Base-by-base conservation (phyloP, 495 filamentous ascomycete genomes). In the Jackrogersella multiformis region DNA sequence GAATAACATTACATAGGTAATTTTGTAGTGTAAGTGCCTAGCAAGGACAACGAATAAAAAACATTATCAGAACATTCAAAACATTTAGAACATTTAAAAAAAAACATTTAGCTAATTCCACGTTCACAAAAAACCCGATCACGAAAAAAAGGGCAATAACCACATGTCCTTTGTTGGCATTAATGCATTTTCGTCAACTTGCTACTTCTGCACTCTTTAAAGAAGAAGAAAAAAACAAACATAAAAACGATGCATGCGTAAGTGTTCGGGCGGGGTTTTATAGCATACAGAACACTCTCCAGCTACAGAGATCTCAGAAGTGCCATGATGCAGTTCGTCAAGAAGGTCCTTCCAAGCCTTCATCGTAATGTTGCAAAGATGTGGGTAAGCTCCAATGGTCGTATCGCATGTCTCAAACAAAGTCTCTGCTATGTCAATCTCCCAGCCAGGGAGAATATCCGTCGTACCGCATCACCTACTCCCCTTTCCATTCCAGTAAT, bases 221-320 rank as follows among this genome's bases (percentile, higher is more conserved):
- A 69, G 66, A 66, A 71, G 53, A 56, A 64, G 67, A 62, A 59
- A 61, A 65, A 71, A 66, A 71, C 48, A 56, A 67, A 71, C 61
- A 55, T 23, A 15, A 23, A 36, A 67, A 55, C 41, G 38, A 59
- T 60, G 58, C 53, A 39, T 61, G 39, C 55, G 49, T 46, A 24
- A 54, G 53, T 56, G 46, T 69, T 61, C 48, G 34, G 41, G 15
- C 42, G 44, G 39, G 59, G 55, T 65, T 38, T 41, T 44, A 64
- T 53, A 61, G 66, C 61, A 57, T 61, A 65, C 15, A 28, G 67
- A 64, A 56, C 42, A 58, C 46, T 46, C 62, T 52, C 32, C 34
- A 20, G 20, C 36, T 51, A 24, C 36, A 42, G 36, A 63, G 61
- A 35, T 56, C 41, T 64, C 34, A 21, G 63, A 53, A 51, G 46